Conservation (phyloP, 495 filamentous ascomycete genomes). For the Staphylotrichum longicolle region DNA sequence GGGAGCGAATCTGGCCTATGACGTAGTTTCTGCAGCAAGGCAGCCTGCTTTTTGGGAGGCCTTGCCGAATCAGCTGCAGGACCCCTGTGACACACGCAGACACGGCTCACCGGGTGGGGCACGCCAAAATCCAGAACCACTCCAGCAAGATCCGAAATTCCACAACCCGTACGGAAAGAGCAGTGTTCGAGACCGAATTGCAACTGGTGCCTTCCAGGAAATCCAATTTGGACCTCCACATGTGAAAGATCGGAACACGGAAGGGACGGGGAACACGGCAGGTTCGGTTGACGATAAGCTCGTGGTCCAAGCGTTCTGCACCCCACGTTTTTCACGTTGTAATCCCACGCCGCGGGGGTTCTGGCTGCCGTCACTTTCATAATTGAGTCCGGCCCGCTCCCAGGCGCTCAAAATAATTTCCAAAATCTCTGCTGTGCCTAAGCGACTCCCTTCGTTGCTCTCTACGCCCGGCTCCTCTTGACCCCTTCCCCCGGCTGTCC, state of each 20-base stretch:
- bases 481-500: no score
- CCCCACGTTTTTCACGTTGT: not conserved
- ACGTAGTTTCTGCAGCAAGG: conserved; percentile 4
- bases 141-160: no score
- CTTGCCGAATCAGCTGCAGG: conserved; percentile 5
- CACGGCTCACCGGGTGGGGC: not conserved
- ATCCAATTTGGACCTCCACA: no score
- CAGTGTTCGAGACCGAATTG: no score
- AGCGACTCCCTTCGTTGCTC: not conserved
- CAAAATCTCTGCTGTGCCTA: no score
- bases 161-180: no score
- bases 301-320: conserved; percentile 2
- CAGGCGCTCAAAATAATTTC: not conserved
- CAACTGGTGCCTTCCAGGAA: no score
- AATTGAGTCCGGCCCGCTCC: not conserved
- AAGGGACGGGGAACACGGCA: no score
- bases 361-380: no score
- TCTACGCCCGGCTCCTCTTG: no score
- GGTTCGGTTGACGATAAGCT: not conserved
- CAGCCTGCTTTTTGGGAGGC: not conserved
- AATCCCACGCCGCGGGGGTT: conserved; percentile 1
- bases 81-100: not conserved
- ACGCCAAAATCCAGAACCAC: no score
- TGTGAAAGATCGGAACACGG: no score
- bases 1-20: not conserved